Evolutionary conservation across 2,329 filamentous ascomycete species (phyloP).

Genomic region (Canariomyces notabilis): DNA sequence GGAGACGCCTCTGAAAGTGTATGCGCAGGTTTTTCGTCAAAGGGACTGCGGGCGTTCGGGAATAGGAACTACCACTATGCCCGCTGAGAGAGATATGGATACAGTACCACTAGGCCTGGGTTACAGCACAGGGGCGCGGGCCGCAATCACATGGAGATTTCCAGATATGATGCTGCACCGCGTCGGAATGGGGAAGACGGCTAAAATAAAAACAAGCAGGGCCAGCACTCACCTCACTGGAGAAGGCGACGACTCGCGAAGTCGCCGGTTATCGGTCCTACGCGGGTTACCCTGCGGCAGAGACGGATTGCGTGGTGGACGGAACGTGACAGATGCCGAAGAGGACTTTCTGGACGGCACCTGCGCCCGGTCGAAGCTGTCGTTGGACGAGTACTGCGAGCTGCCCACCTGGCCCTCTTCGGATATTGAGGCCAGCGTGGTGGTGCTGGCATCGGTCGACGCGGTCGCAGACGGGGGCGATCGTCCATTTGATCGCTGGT

Average conservation of each 20-base stretch:
- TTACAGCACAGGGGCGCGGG: conserved; percentile 2
- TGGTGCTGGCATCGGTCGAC: conserved; percentile 21
- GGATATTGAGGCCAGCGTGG: conserved; percentile 23
- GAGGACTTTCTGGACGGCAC: conserved; percentile 41
- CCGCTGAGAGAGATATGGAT: too few species aligned
- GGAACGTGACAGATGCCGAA: conserved; percentile 44
- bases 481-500: conserved; percentile 3
- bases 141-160: neutral
- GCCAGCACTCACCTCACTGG: conserved; percentile 41
- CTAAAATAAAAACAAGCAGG: conserved; percentile 1
- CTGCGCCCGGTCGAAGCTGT: conserved; percentile 33
- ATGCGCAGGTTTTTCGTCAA: conserved; percentile 1
- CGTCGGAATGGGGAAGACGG: neutral
- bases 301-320: conserved; percentile 37
- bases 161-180: conserved; percentile 1
- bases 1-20: neutral
- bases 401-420: conserved; percentile 13
- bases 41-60: conserved; percentile 10
- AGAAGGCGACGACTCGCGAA: conserved; percentile 44
- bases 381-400: conserved; percentile 26
- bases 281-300: conserved; percentile 46
- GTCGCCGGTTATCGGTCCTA: conserved; percentile 38
- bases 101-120: conserved; percentile 18
- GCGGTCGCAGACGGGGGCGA: conserved; percentile 9
- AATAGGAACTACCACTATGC: conserved; percentile 18